Base-by-base conservation (phyloP, 768 basidiomycete species). In the Kwoniella pini region DNA sequence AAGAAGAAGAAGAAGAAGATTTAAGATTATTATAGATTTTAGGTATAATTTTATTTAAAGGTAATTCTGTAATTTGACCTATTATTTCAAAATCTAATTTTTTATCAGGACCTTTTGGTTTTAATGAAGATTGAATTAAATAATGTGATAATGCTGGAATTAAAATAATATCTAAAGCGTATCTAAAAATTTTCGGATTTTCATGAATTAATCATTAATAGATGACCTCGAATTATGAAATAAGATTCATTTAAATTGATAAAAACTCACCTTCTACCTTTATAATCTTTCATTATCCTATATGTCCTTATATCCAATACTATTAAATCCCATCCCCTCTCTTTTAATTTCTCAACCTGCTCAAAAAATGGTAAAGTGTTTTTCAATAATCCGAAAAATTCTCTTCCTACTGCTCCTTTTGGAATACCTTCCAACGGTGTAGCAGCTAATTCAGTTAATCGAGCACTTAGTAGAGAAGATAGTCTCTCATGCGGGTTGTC, bases 351-450 rank as follows among this genome's bases (percentile, higher is more conserved):
- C 60, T 91, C 87, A 9, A 91, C 80, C 72, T 88, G 87, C 6
- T 84, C 82, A 7, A 87, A 86, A 45, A 93, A 84, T 0, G 91
- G 89, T 5, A 94, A 79, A 0, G 90, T 91, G 63, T 33, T 42
- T 17, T 21, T 40, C 19, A 36, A 56, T 57, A 65, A 39, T 68
- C 70, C 36, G 30, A 76, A 63, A 28, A 74, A 72, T 15, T 62
- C 50, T 42, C 54, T 54, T 1, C 66, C 71, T 12, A 71, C 57
- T 17, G 39, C 31, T 3, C 58, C 62, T 24, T 54, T 60, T 26
- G 39, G 46, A 1, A 15, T 17, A 9, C 30, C 31, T 42, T 27
- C 49, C 15, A 42, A 11, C 22, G 36, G 24, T 28, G 28, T 45
- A 17, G 49, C 15, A 36, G 63, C 28, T 6, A 88, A 86, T 57